Evolutionary conservation across 106 monocot genomes (phyloP), one percentile per base, ranked within the genome.

Genomic region (Vanilla planifolia): DNA sequence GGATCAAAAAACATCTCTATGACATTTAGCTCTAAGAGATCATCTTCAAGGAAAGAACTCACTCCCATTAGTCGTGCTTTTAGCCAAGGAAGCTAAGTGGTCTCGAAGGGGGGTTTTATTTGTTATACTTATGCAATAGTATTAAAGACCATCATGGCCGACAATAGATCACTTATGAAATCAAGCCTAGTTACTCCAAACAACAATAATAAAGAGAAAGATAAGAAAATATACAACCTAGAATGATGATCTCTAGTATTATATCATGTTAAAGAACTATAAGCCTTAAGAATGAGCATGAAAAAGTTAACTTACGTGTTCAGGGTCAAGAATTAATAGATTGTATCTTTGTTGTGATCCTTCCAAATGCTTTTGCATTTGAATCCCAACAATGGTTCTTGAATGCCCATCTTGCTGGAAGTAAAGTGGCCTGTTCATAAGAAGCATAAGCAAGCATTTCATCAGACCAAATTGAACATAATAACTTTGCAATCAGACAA

Each of bases 391-490:
- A 40, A 99, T 80, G 15, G 88, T 99, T 69, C 98, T 82, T 61
- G 98, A 92, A 80, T 99, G 98, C 15, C 98, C 98, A 70, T 81
- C 68, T 80, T 92, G 85, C 65, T 99, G 98, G 65, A 99, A 92
- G 62, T 92, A 99, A 55, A 99, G 66, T 46, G 98, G 98, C 67
- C 98, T 99, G 69, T 16, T 39, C 41, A 68, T 33, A 33, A 14
- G 59, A 59, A 22, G 4, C 60, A 35, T 55, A 33, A n/a, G n/a
- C n/a, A 28, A 75, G 33, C 5, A 55, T 65, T 35, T 33, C 33
- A 55, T 24, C 7, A 63, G 17, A 16, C 8, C 55, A 52, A 20
- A 66, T 53, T 40, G 4, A 19, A 55, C 10, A 66, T 37, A 22
- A 30, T 23, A 6, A 15, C 0, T 16, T 65, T 36, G 25, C 16